Evolutionary conservation across 2,329 filamentous ascomycete genomes (phyloP).

Genomic region (Shiraia bambusicola): DNA sequence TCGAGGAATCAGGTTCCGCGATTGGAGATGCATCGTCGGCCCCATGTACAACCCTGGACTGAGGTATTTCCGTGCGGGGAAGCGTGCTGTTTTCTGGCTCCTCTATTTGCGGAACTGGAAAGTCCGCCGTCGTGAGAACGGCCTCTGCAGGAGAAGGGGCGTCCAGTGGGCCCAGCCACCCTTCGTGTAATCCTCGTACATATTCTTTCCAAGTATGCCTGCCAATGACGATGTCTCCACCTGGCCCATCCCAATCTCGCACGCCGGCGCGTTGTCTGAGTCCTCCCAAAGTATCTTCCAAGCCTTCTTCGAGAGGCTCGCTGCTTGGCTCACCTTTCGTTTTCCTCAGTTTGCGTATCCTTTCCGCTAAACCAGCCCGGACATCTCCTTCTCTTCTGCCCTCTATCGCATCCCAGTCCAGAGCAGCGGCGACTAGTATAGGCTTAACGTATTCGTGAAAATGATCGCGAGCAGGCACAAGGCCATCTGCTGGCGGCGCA

Average conservation of each 20-base stretch:
- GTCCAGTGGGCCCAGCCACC: slow-evolving; percentile 86
- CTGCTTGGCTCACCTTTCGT: slow-evolving; percentile 58
- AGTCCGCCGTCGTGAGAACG: slow-evolving; percentile 14
- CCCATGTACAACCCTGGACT: slow-evolving; percentile 9
- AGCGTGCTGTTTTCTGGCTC: not conserved
- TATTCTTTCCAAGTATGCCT: slow-evolving; percentile 98
- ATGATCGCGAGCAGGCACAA: slow-evolving; percentile 85
- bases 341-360: slow-evolving; percentile 67
- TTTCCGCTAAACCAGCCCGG: slow-evolving; percentile 80
- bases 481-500: slow-evolving; percentile 81
- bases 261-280: slow-evolving; percentile 68
- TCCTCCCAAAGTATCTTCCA: slow-evolving; percentile 62
- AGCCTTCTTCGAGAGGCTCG: slow-evolving; percentile 50
- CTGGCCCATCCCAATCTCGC: slow-evolving; percentile 69
- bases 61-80: slow-evolving; percentile 1
- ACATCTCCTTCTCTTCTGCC: slow-evolving; percentile 92
- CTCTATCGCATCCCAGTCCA: slow-evolving; percentile 97
- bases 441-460: slow-evolving; percentile 97
- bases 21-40: slow-evolving; percentile 42
- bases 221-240: slow-evolving; percentile 86
- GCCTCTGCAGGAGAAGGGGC: slow-evolving; percentile 49
- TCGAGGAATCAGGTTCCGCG: slow-evolving; percentile 27
- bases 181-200: slow-evolving; percentile 87
- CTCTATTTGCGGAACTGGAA: slow-evolving; percentile 13
- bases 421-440: slow-evolving; percentile 79